Percentiles rank a stretch among this genome's conserved stretches.
These are phyloP conservation scores for Ammopiptanthus mongolicus DNA, from an alignment of 306 rosid species.

Conservation along the genomic window DNA sequence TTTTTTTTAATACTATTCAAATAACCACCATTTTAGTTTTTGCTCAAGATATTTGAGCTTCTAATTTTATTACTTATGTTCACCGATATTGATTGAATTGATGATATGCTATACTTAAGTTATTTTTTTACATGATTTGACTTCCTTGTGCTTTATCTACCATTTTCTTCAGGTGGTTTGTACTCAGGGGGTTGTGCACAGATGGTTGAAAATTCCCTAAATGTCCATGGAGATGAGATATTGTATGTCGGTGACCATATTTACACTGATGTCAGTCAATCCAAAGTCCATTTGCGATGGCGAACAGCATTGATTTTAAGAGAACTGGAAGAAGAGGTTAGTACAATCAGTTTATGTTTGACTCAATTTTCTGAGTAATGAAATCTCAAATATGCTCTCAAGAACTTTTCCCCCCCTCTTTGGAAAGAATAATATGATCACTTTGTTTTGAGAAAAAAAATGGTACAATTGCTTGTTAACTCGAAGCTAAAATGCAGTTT, in stretches of 20 bases:
- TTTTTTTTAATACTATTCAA: background rate
- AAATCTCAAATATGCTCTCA: constrained; percentile 4
- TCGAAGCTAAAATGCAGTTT: background rate
- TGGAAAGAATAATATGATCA: background rate
- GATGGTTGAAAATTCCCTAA: constrained; percentile 83
- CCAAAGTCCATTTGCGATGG: constrained; percentile 95
- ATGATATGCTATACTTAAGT: background rate
- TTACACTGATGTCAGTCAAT: constrained; percentile 94
- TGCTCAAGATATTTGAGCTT: background rate
- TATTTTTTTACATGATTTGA: background rate
- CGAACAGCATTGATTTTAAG: constrained; percentile 91
- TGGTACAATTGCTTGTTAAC: background rate
- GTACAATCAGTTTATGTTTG: constrained; percentile 10
- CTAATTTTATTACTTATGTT: constrained; percentile 7
- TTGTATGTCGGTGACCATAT: constrained; percentile 98
- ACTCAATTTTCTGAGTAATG: background rate
- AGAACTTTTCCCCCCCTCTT: background rate
- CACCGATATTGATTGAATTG: background rate
- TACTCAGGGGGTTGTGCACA: constrained; percentile 98
- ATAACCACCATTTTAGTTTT: background rate
- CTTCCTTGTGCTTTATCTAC: background rate
- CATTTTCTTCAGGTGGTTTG: constrained; percentile 69
- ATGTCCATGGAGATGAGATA: constrained; percentile 92
- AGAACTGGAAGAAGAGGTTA: constrained; percentile 96
- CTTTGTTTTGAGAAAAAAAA: background rate